Evolutionary conservation across 2,329 filamentous ascomycete genomes (phyloP).

Genomic region (Pseudogymnoascus sp.): DNA sequence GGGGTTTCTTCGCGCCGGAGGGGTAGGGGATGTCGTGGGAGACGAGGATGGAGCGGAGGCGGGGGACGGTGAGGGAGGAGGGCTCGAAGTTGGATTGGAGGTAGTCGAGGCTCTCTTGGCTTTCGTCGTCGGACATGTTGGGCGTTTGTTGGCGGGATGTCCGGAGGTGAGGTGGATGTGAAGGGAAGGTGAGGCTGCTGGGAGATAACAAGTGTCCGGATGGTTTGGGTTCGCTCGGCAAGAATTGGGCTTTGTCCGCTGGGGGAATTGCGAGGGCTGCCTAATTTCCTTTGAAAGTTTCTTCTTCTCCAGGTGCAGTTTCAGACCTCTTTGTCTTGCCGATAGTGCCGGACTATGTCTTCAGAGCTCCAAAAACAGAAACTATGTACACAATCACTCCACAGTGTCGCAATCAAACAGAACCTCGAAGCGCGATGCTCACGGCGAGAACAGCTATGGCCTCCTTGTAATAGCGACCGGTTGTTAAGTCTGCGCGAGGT

Average conservation of each 20-base stretch:
- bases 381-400: background rate
- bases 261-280: background rate
- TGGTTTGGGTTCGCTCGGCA: background rate
- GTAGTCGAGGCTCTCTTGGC: conserved; percentile 62
- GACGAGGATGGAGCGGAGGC: conserved; percentile 84
- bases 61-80: conserved; percentile 74
- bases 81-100: conserved; percentile 84
- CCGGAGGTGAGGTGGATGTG: background rate
- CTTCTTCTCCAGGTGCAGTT: background rate
- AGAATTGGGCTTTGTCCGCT: background rate
- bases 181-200: background rate
- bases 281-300: background rate
- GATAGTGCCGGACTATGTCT: background rate
- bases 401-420: background rate
- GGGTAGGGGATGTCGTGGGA: conserved; percentile 82
- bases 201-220: background rate
- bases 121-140: background rate
- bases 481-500: background rate
- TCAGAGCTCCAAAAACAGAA: background rate
- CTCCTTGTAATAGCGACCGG: background rate
- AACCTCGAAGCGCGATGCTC: background rate
- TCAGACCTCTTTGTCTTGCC: background rate
- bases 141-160: background rate
- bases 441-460: background rate
- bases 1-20: conserved; percentile 82